Percentiles rank a stretch among this genome's conserved stretches.
Conservation (phyloP, 2,329 filamentous ascomycete genomes). For the Diaporthe sp. region DNA sequence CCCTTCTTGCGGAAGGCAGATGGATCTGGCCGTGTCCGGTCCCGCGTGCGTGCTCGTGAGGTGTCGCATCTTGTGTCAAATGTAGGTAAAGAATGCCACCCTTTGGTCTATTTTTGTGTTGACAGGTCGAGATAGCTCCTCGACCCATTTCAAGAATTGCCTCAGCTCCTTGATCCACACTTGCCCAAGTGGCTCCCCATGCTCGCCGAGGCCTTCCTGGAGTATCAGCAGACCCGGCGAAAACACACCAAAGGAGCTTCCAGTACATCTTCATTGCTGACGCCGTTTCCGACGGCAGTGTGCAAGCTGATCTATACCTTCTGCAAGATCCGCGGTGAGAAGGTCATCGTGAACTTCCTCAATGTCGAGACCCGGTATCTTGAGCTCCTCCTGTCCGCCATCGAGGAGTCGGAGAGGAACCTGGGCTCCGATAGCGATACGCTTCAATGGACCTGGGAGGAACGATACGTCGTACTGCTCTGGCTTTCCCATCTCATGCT, state of each 20-base stretch:
- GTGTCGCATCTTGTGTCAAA: conserved; percentile 61
- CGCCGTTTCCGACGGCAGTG: conserved; percentile 77
- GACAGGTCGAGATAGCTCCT: conserved; percentile 61
- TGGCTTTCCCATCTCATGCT: conserved; percentile 89
- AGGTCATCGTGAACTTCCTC: conserved; percentile 91
- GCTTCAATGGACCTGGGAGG: conserved; percentile 80
- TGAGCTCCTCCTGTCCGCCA: conserved; percentile 81
- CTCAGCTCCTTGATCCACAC: conserved; percentile 90
- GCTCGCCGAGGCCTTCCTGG: conserved; percentile 82
- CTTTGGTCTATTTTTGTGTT: conserved; percentile 40
- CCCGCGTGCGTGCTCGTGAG: conserved; percentile 65
- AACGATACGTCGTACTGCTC: conserved; percentile 87
- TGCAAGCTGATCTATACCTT: conserved; percentile 88
- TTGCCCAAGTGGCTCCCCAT: conserved; percentile 81
- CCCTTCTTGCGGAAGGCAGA: conserved; percentile 68
- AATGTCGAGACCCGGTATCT: conserved; percentile 91
- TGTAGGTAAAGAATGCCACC: conserved; percentile 50
- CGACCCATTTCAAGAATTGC: conserved; percentile 94
- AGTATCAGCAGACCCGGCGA: conserved; percentile 67
- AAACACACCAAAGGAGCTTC: conserved; percentile 52
- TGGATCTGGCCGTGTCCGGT: conserved; percentile 61
- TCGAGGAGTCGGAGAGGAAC: conserved; percentile 72
- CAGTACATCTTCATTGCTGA: conserved; percentile 56
- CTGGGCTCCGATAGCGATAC: conserved; percentile 33
- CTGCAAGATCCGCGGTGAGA: conserved; percentile 94